A percentile compares a stretch with the other conserved stretches of the same genome.
Evolutionary conservation across 2,329 filamentous ascomycete species (phyloP).

Genomic region (Hymenoscyphus scutula): DNA sequence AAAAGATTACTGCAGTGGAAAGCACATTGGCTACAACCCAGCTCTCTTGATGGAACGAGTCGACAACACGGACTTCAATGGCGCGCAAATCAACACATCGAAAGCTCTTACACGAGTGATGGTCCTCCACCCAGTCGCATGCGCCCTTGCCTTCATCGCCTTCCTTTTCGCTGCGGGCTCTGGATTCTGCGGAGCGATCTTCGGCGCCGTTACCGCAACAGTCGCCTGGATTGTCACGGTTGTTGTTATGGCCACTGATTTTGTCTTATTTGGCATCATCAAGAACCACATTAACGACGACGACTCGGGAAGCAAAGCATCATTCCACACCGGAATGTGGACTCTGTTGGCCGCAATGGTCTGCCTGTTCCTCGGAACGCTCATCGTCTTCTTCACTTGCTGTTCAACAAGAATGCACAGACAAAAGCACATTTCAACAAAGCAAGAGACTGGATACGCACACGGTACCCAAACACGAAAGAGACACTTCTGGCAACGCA

Average conservation of each 20-base stretch:
- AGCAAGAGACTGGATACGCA: slow-evolving; percentile 23
- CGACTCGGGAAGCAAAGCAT: slow-evolving; percentile 31
- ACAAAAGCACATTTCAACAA: slow-evolving; percentile 10
- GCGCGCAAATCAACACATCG: slow-evolving; percentile 44
- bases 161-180: slow-evolving; percentile 54
- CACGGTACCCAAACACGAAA: slow-evolving; percentile 15
- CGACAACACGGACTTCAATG: slow-evolving; percentile 42
- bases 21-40: slow-evolving; percentile 56
- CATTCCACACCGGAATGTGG: slow-evolving; percentile 57
- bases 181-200: slow-evolving; percentile 50
- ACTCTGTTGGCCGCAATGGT: slow-evolving; percentile 55
- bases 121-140: slow-evolving; percentile 61
- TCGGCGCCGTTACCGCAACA: slow-evolving; percentile 49
- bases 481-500: slow-evolving; percentile 25
- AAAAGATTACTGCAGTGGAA: slow-evolving; percentile 48
- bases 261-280: slow-evolving; percentile 55
- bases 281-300: slow-evolving; percentile 51
- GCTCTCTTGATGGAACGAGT: slow-evolving; percentile 42
- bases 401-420: slow-evolving; percentile 43
- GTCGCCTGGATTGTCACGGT: slow-evolving; percentile 49
- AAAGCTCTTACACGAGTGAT: slow-evolving; percentile 55
- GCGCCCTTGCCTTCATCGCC: slow-evolving; percentile 55
- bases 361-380: slow-evolving; percentile 51
- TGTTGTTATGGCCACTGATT: slow-evolving; percentile 54
- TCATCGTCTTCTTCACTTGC: slow-evolving; percentile 61